Evolutionary conservation across 805 yeast genomes (phyloP), one percentile per base, ranked within the genome.

Genomic region (Cyberlindnera mycetangii): DNA sequence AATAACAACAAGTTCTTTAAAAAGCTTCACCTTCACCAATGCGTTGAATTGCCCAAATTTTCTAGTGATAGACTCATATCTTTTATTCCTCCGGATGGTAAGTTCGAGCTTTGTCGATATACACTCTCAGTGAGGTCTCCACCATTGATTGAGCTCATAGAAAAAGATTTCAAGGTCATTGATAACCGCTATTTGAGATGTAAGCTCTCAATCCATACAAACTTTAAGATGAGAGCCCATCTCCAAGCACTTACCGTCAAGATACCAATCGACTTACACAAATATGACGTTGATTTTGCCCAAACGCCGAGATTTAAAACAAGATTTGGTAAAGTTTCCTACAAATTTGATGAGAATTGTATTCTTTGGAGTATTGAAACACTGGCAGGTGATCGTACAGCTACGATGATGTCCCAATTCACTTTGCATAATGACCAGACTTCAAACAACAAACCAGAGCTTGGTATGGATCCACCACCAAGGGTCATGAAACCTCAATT

Each of bases 21-120:
- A 47, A 90, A 86, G 54, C 78, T 88, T 44, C 83, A 83, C 54
- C 87, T 88, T 62, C 95, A 88, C 61, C 95, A 89, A 66, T 89
- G 96, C 66, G 95, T 89, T n/a, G 72, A 85, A 40, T 66, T 88
- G 31, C 77, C 83, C 3, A 72, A 81, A 41, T 75, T 85, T 50
- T 33, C 47, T 11, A 54, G 63, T 15, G 71, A 68, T 42, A 75
- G 78, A 50, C 64, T 79, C 45, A 79, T 90, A 25, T 78, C 82
- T 22, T 90, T 89, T 61, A 78, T 85, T 15, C 97, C 97, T 14
- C 97, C 97, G 0, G 97, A 89, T 69, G 96, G 96, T 0, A 79
- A 78, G 52, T 88, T 87, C 60, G 78, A 80, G 25, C 73, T 89
- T 30, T 67, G 71, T 42, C 55, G 59, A 40, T 69, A 69, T 35